Percentiles rank a stretch among this genome's conserved stretches.
Conservation (phyloP, 2,329 filamentous ascomycete species). For the Colletotrichum sp. region DNA sequence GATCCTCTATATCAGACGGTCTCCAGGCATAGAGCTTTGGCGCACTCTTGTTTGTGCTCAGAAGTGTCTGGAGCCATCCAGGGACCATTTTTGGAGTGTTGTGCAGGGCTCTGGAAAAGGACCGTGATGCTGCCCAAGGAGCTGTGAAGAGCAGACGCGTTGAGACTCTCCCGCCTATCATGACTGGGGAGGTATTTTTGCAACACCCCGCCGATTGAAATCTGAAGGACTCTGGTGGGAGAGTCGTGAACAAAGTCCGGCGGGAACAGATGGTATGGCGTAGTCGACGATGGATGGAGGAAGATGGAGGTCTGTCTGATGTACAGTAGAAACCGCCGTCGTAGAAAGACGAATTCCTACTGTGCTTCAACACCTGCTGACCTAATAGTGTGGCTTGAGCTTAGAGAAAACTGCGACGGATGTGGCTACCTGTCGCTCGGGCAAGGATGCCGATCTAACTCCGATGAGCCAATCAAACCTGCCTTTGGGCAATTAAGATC, state of each 20-base stretch:
- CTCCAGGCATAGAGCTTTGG: slow-evolving; percentile 44
- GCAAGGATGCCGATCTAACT: background rate
- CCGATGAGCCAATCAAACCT: background rate
- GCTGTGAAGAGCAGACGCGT: background rate
- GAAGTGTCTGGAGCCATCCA: slow-evolving; percentile 37
- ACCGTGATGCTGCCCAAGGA: background rate
- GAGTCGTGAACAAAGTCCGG: background rate
- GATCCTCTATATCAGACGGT: slow-evolving; percentile 29
- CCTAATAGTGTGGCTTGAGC: background rate
- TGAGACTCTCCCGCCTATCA: background rate
- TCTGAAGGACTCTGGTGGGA: background rate
- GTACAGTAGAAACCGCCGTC: background rate
- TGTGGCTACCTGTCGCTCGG: background rate
- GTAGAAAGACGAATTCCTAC: background rate
- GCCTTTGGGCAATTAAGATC: background rate
- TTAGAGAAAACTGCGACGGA: background rate
- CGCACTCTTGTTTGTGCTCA: slow-evolving; percentile 25
- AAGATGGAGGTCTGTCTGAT: background rate
- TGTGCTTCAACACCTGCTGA: background rate
- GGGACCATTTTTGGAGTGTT: background rate
- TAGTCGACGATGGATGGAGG: background rate
- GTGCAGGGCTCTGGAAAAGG: background rate
- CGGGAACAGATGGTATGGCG: background rate
- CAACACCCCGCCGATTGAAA: background rate
- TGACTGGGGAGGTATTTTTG: background rate